Conservation (phyloP, 208 protist genomes). For the Leptomonas pyrrhocoris region DNA sequence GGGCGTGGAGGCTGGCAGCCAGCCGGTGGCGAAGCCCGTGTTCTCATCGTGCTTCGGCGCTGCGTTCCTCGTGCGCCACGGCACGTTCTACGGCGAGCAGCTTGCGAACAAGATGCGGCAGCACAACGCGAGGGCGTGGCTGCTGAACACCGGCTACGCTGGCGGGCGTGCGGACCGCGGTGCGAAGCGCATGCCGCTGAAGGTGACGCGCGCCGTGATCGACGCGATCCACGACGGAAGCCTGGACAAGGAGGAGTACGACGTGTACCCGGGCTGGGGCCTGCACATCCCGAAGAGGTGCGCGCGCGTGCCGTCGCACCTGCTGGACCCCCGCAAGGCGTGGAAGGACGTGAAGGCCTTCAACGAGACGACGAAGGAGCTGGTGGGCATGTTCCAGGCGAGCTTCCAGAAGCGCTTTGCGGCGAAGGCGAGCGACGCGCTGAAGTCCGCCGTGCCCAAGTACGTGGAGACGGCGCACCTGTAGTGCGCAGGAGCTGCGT, state of each 20-base stretch:
- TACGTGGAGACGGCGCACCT: conserved; percentile 50
- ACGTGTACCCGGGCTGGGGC: conserved; percentile 86
- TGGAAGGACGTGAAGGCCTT: conserved; percentile 91
- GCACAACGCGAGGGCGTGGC: conserved; percentile 87
- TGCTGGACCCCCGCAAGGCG: conserved; percentile 91
- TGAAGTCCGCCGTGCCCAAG: conserved; percentile 80
- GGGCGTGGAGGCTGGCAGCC: conserved; percentile 94
- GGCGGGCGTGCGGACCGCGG: conserved; percentile 87
- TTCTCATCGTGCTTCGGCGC: conserved; percentile 97
- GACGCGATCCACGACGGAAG: conserved; percentile 95
- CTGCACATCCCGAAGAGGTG: conserved; percentile 86
- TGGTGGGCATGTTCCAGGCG: conserved; percentile 88
- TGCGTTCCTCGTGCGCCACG: conserved; percentile 96
- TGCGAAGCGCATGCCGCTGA: conserved; percentile 89
- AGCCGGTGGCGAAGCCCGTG: conserved; percentile 86
- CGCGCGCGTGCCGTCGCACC: conserved; percentile 75
- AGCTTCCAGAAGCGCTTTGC: conserved; percentile 92
- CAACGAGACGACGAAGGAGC: conserved; percentile 77
- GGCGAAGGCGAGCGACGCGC: conserved; percentile 50
- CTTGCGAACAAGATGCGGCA: conserved; percentile 93
- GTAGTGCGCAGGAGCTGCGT: conserved; percentile 18
- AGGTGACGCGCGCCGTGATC: conserved; percentile 95
- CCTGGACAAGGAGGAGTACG: conserved; percentile 77
- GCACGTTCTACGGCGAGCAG: conserved; percentile 95
- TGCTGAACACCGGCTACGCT: conserved; percentile 96